Conservation (phyloP, 139 green algal genomes). For the Chlorella sp. region DNA sequence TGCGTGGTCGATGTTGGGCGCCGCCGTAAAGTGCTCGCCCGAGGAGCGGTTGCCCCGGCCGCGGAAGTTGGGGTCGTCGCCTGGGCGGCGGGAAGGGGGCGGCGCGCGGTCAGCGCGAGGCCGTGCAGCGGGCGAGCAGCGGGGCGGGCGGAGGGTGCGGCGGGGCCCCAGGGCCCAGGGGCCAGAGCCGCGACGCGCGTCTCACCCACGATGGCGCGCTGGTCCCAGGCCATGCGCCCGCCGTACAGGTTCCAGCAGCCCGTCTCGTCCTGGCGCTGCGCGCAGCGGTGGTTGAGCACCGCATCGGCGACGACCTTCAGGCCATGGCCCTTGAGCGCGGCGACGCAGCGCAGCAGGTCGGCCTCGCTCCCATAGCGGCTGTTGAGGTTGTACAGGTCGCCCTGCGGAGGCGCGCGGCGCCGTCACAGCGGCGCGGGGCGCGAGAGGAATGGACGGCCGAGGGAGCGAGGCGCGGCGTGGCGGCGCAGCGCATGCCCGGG, state of each 20-base stretch:
- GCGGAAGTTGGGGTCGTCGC: constrained; percentile 84
- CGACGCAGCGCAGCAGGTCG: constrained; percentile 55
- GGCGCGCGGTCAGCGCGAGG: too few species aligned
- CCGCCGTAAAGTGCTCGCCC: constrained; percentile 87
- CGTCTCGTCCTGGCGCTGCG: constrained; percentile 59
- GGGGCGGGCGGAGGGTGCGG: too few species aligned
- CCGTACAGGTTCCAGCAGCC: constrained; percentile 87
- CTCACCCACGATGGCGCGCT: constrained; percentile 64
- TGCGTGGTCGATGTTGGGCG: constrained; percentile 97
- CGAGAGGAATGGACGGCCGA: too few species aligned
- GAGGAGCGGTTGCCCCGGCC: constrained; percentile 79
- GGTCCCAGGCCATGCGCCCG: constrained; percentile 88
- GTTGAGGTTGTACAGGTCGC: constrained; percentile 85
- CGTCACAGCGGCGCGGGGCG: too few species aligned
- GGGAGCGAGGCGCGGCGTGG: too few species aligned
- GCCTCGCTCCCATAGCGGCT: constrained; percentile 72
- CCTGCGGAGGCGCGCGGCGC: too few species aligned
- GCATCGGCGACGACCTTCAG: constrained; percentile 92
- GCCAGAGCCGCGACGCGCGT: background rate
- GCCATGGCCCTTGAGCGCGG: constrained; percentile 51
- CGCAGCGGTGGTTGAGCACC: constrained; percentile 95
- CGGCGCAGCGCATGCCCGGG: too few species aligned
- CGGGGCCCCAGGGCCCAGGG: too few species aligned
- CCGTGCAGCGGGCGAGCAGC: too few species aligned
- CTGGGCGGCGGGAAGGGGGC: background rate